Percentiles rank a stretch among this genome's conserved stretches.
Evolutionary conservation across 768 basidiomycete genomes (phyloP).

Genomic region (Heimioporus sp.): DNA sequence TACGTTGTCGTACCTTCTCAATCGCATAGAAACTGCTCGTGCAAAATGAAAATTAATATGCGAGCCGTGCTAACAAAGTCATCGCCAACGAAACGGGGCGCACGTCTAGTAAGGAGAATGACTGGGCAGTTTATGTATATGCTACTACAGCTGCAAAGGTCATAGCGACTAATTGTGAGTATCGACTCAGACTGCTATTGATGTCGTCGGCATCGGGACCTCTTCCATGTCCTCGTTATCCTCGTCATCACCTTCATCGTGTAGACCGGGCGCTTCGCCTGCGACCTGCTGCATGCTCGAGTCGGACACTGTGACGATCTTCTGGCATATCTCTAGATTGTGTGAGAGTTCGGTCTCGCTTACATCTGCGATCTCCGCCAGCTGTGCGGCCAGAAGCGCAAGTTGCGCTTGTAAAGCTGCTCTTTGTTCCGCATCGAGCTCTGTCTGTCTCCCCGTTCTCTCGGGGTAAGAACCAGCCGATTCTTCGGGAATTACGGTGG

Average conservation of each 20-base stretch:
- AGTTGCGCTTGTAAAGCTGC: constrained; percentile 74
- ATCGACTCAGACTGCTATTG: constrained; percentile 11
- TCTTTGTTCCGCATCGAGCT: constrained; percentile 44
- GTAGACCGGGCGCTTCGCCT: constrained; percentile 7
- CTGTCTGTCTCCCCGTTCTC: constrained; percentile 12
- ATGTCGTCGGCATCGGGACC: constrained; percentile 20
- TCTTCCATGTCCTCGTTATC: constrained; percentile 30
- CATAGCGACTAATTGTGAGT: background rate
- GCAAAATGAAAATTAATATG: too few relatives aligned
- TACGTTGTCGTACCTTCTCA: too few relatives aligned
- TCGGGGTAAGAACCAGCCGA: constrained; percentile 4
- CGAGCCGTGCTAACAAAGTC: too few relatives aligned
- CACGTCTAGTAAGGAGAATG: too few relatives aligned
- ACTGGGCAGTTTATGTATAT: too few relatives aligned
- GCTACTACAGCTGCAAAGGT: too few relatives aligned
- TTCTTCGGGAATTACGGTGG: background rate
- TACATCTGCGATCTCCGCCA: constrained; percentile 61
- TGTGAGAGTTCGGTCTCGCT: constrained; percentile 30
- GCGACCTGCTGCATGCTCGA: background rate
- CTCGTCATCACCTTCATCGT: constrained; percentile 12
- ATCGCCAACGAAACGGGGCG: too few relatives aligned
- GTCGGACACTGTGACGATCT: background rate
- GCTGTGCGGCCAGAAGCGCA: constrained; percentile 68
- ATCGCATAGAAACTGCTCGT: too few relatives aligned
- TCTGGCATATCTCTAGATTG: constrained; percentile 18